These are phyloP conservation scores for Gautieria morchelliformis DNA, from an alignment of 768 basidiomycete genomes.

Conservation along the genomic window DNA sequence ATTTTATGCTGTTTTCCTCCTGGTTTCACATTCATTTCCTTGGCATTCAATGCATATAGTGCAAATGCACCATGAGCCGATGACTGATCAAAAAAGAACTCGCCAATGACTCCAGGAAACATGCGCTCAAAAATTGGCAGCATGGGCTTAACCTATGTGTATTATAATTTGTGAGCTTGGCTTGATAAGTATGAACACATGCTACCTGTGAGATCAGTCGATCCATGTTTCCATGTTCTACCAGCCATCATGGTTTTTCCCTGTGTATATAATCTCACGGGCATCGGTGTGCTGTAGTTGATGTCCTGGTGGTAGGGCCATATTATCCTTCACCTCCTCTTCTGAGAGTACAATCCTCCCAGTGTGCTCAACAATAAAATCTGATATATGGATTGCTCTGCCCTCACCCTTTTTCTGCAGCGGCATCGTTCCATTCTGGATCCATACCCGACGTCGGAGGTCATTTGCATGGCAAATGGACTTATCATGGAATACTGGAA, in stretches of 20 bases:
- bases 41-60: constrained; percentile 31
- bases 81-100: not conserved
- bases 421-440: not conserved
- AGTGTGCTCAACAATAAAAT: constrained; percentile 14
- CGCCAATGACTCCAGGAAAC: not conserved
- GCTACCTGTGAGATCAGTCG: not conserved
- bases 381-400: constrained; percentile 14
- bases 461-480: not conserved
- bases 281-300: constrained; percentile 3
- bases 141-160: not conserved
- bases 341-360: constrained; percentile 11
- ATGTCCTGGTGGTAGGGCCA: constrained; percentile 4
- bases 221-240: not conserved
- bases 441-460: not conserved
- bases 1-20: constrained; percentile 29
- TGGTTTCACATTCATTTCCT: constrained; percentile 32
- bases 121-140: not conserved
- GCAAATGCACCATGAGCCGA: constrained; percentile 17
- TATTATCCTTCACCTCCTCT: constrained; percentile 9
- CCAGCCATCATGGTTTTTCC: not conserved
- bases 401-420: constrained; percentile 21
- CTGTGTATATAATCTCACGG: not conserved
- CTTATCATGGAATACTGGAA: not conserved
- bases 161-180: not conserved
- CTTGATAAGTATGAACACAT: no score